Evolutionary conservation across 2,329 filamentous ascomycete species (phyloP).

Genomic region (Fusarium secorum): DNA sequence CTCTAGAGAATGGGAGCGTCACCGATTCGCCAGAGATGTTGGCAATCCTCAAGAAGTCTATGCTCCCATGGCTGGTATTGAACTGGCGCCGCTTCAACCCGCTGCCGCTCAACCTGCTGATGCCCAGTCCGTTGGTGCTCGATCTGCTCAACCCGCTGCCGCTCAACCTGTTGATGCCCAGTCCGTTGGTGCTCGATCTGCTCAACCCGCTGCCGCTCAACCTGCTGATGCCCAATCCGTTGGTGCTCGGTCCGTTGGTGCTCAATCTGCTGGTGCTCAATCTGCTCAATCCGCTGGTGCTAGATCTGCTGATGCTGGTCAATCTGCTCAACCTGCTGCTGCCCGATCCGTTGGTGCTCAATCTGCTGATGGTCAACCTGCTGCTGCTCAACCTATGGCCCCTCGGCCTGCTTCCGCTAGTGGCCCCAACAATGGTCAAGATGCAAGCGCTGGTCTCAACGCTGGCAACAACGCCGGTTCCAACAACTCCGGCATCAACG

Average conservation of each 20-base stretch:
- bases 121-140: background rate
- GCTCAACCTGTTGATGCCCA: background rate
- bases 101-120: background rate
- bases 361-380: background rate
- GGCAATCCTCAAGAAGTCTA: conserved; percentile 41
- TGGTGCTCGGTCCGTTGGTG: too few species aligned
- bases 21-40: conserved; percentile 64
- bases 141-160: too few species aligned
- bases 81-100: background rate
- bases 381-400: background rate
- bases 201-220: too few species aligned
- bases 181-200: background rate
- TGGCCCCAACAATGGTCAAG: background rate
- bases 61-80: background rate
- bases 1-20: conserved; percentile 76
- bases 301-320: too few species aligned
- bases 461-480: too few species aligned
- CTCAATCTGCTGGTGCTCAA: too few species aligned
- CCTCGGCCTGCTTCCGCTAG: background rate
- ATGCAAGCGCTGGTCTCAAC: too few species aligned
- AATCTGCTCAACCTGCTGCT: too few species aligned
- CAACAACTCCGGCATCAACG: too few species aligned
- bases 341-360: too few species aligned
- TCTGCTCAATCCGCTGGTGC: too few species aligned
- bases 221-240: background rate